These are phyloP conservation scores for Macrophomina tecta DNA, from an alignment of 2,329 filamentous ascomycete species.

Conservation along the genomic window DNA sequence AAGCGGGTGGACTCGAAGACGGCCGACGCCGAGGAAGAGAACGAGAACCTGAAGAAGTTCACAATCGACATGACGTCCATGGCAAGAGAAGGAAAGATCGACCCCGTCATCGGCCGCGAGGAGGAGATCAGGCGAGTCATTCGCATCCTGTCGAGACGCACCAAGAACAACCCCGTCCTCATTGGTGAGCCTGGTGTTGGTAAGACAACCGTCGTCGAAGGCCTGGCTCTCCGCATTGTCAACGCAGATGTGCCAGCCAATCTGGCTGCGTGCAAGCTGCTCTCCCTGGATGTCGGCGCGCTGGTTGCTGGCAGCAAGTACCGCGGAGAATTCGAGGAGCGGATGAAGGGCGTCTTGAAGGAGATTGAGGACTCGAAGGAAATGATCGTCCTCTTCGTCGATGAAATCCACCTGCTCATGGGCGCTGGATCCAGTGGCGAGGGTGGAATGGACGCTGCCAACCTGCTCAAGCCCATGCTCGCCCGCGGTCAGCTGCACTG, in stretches of 20 bases:
- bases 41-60: constrained; percentile 96
- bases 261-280: constrained; percentile 87
- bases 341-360: constrained; percentile 98
- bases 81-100: constrained; percentile 96
- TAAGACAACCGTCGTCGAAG: constrained; percentile 97
- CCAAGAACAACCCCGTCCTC: constrained; percentile 98
- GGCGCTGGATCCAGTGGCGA: constrained; percentile 93
- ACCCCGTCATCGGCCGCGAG: constrained; percentile 95
- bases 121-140: constrained; percentile 94
- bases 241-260: constrained; percentile 97
- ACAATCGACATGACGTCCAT: constrained; percentile 98
- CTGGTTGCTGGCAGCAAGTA: constrained; percentile 98
- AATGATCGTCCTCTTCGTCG: constrained; percentile 96
- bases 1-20: constrained; percentile 95
- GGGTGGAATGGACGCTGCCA: constrained; percentile 98
- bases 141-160: constrained; percentile 87
- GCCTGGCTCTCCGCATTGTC: constrained; percentile 92
- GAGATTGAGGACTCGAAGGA: constrained; percentile 95
- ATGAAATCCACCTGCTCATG: constrained; percentile 99
- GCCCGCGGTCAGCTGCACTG: constrained; percentile 96
- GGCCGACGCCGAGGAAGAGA: constrained; percentile 88
- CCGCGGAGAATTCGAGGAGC: constrained; percentile 96
- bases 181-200: constrained; percentile 98
- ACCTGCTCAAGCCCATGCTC: constrained; percentile 97
- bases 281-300: constrained; percentile 93